phyloP scores from a whole-genome alignment of 2,329 filamentous ascomycete genomes.

The Fusarium sp. region DNA sequence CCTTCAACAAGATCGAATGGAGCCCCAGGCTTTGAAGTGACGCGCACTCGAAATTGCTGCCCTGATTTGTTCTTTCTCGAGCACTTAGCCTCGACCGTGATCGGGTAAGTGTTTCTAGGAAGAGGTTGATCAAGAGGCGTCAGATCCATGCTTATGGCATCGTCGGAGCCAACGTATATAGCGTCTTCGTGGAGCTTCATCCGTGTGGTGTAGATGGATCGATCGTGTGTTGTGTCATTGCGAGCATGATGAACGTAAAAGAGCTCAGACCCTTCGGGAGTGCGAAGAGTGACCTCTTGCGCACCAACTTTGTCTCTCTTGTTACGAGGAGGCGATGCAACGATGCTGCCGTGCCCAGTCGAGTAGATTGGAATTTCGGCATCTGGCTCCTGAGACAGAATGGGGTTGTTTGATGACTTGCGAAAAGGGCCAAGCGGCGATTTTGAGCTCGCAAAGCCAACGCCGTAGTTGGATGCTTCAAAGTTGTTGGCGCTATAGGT shows the following conservation, averaged over 20 bases:
- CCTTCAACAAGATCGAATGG: slow-evolving; percentile 37
- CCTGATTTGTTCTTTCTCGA: background rate
- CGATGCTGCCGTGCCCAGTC: slow-evolving; percentile 54
- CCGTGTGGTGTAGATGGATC: slow-evolving; percentile 54
- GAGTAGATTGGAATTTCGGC: slow-evolving; percentile 52
- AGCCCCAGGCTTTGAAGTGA: slow-evolving; percentile 24
- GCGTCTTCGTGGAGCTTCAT: slow-evolving; percentile 47
- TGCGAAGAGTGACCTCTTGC: slow-evolving; percentile 52
- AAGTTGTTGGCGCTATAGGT: slow-evolving; percentile 53
- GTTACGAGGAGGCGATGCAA: slow-evolving; percentile 50
- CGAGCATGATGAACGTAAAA: slow-evolving; percentile 56
- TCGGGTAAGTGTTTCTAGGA: slow-evolving; percentile 51
- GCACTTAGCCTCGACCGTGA: slow-evolving; percentile 42
- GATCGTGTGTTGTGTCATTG: slow-evolving; percentile 47
- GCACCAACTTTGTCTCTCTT: slow-evolving; percentile 41
- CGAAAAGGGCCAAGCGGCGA: slow-evolving; percentile 53
- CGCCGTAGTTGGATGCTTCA: slow-evolving; percentile 56
- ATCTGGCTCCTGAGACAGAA: slow-evolving; percentile 51
- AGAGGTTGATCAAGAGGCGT: slow-evolving; percentile 52
- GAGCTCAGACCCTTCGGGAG: slow-evolving; percentile 51
- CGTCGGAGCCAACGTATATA: slow-evolving; percentile 47
- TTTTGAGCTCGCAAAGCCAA: slow-evolving; percentile 53
- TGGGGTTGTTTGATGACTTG: slow-evolving; percentile 52
- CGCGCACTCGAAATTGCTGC: slow-evolving; percentile 3
- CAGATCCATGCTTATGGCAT: slow-evolving; percentile 51